Evolutionary conservation across 345 rosid genomes (phyloP).

Genomic region (Limnanthes douglasii): DNA sequence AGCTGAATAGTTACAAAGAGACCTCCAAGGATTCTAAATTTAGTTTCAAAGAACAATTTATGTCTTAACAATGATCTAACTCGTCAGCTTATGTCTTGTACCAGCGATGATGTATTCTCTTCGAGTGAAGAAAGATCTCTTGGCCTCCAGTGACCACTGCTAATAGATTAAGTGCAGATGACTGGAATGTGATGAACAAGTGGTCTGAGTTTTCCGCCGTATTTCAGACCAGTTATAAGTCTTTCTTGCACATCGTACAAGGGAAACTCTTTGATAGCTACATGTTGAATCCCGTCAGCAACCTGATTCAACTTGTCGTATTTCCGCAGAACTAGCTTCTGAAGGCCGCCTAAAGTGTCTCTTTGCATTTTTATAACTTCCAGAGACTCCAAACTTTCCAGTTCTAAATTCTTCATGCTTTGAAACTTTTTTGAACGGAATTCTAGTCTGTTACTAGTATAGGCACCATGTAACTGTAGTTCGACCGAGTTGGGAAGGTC

Average conservation of each 20-base stretch:
- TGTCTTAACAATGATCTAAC: no score
- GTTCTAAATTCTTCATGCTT: neutral
- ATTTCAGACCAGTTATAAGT: neutral
- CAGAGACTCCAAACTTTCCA: neutral
- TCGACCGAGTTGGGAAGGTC: conserved; percentile 5
- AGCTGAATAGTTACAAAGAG: no score
- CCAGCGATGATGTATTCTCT: no score
- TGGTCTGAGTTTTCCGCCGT: neutral
- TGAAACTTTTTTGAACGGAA: neutral
- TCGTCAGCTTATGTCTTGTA: no score
- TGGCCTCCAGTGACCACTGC: neutral
- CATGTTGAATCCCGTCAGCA: neutral
- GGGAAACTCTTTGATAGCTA: neutral
- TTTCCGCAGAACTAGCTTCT: neutral
- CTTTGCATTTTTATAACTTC: neutral
- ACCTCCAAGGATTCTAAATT: no score
- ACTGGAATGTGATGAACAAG: conserved; percentile 1
- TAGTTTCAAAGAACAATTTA: no score
- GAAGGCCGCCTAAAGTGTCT: neutral
- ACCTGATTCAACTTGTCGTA: neutral
- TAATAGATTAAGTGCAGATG: neutral
- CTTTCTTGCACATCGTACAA: neutral
- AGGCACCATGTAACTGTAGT: neutral
- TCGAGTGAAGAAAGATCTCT: neutral
- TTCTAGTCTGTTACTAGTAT: neutral